phyloP scores from a whole-genome alignment of 2,329 filamentous ascomycete species.

The Colletotrichum paranaense region DNA sequence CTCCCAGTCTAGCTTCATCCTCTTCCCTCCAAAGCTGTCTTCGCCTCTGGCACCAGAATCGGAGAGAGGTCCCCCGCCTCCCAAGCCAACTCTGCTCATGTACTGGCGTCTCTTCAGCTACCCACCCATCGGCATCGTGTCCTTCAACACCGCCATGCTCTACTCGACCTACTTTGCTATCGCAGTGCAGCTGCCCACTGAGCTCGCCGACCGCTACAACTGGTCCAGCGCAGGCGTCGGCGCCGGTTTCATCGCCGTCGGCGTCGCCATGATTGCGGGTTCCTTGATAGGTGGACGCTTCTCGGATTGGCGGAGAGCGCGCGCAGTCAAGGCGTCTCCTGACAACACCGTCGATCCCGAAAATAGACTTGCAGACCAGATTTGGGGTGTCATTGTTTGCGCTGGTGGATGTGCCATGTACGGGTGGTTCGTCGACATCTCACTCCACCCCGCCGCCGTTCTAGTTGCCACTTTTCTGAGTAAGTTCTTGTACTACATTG shows the following conservation, averaged over 20 bases:
- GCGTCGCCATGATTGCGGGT: conserved; percentile 42
- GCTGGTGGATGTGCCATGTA: conserved; percentile 51
- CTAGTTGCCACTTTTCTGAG: conserved; percentile 45
- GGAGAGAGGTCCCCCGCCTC: conserved; percentile 42
- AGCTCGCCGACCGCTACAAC: conserved; percentile 45
- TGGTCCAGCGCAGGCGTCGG: conserved; percentile 48
- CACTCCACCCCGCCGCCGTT: conserved; percentile 43
- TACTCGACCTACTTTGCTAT: conserved; percentile 48
- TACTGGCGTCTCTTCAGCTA: conserved; percentile 46
- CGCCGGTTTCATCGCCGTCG: conserved; percentile 46
- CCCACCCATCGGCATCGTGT: conserved; percentile 46
- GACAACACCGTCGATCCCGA: conserved; percentile 46
- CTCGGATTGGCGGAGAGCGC: conserved; percentile 49
- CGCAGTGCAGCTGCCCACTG: conserved; percentile 43
- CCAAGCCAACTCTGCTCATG: conserved; percentile 42
- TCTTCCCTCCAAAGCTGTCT: conserved; percentile 38
- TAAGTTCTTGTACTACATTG: conserved; percentile 26
- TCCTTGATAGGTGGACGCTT: conserved; percentile 50
- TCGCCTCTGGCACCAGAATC: conserved; percentile 40
- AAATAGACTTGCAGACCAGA: conserved; percentile 50
- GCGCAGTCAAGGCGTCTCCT: conserved; percentile 26
- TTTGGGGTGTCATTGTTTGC: conserved; percentile 51
- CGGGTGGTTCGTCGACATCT: conserved; percentile 50
- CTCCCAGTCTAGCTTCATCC: conserved; percentile 33
- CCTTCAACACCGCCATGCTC: conserved; percentile 46